Base-by-base conservation (phyloP, 305 asterid genomes). In the Andrographis paniculata region DNA sequence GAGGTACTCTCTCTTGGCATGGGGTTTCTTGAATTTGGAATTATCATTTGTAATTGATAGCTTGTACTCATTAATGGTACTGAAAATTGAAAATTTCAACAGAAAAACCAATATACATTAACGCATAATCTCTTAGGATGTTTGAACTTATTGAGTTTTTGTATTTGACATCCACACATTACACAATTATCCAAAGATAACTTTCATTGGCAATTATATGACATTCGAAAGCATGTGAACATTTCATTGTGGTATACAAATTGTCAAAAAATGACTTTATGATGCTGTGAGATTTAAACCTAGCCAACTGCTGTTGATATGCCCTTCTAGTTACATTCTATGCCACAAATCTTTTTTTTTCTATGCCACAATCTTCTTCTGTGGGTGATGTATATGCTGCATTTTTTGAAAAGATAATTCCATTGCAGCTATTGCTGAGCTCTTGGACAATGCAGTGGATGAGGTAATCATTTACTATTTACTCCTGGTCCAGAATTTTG, bases 351-450 rank as follows among this genome's bases (percentile, higher is more conserved):
- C 3, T n/a, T 2, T 3, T 4, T 2, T 37, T 37, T 37, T 12
- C 4, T 3, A 37, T 0, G 8, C 14, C 2, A 17, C 17, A 13
- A n/a, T 12, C 16, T 13, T n/a, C 7, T 37, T 3, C 17, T 13
- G 3, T 37, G 17, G 8, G 3, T 28, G 17, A 14, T 36, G 20
- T 24, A 38, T 49, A 24, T 35, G 27, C 20, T 42, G 55, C 63
- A 31, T n/a, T n/a, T n/a, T n/a, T n/a, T n/a, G n/a, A n/a, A n/a
- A n/a, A n/a, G n/a, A n/a, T n/a, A n/a, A n/a, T n/a, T n/a, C n/a
- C n/a, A n/a, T n/a, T 69, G 83, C 87, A 85, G 95, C 97, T 55
- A 78, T 89, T 59, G 97, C 95, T 1, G 97, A 89, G 81, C 93
- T 89, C 35, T 61, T 89, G 68, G 97, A 89, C 66, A 89, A 89